phyloP scores from a whole-genome alignment of 1,284 basidiomycete species.

The Ceratobasidium theobromae region DNA sequence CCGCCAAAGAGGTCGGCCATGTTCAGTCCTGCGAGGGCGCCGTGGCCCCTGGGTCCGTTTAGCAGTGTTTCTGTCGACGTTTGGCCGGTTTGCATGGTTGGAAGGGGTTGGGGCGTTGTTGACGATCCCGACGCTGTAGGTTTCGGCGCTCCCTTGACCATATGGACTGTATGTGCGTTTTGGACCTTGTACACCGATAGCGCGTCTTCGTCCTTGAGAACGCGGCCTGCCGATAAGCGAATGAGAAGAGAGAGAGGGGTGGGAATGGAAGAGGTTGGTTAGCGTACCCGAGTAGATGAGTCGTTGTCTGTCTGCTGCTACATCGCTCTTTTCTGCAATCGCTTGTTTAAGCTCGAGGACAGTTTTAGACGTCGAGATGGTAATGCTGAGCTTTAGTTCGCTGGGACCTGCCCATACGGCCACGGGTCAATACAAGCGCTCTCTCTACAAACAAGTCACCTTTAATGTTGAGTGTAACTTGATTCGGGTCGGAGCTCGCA shows the following conservation, averaged over 20 bases:
- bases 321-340: conserved; percentile 79
- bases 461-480: conserved; percentile 76
- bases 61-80: conserved; percentile 76
- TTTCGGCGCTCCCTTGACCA: conserved; percentile 84
- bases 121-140: conserved; percentile 43
- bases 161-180: conserved; percentile 79
- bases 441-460: conserved; percentile 46
- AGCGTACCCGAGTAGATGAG: conserved; percentile 84
- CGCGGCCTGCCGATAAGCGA: conserved; percentile 42
- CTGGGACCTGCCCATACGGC: conserved; percentile 59
- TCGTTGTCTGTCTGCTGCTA: conserved; percentile 80
- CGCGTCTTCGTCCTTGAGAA: conserved; percentile 74
- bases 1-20: conserved; percentile 67
- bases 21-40: conserved; percentile 76
- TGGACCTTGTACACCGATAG: conserved; percentile 88
- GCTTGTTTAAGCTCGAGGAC: conserved; percentile 84
- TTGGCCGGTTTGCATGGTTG: conserved; percentile 80
- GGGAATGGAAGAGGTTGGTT: conserved; percentile 14
- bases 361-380: conserved; percentile 74
- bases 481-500: conserved; percentile 37
- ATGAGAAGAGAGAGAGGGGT: conserved; percentile 11
- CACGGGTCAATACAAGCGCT: not conserved
- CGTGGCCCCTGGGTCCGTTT: conserved; percentile 69
- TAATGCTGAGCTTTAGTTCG: conserved; percentile 86
- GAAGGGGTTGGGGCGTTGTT: conserved; percentile 53